Evolutionary conservation across 257 asterid species (phyloP), one percentile per base, ranked within the genome.

Genomic region (Handroanthus guayacan): DNA sequence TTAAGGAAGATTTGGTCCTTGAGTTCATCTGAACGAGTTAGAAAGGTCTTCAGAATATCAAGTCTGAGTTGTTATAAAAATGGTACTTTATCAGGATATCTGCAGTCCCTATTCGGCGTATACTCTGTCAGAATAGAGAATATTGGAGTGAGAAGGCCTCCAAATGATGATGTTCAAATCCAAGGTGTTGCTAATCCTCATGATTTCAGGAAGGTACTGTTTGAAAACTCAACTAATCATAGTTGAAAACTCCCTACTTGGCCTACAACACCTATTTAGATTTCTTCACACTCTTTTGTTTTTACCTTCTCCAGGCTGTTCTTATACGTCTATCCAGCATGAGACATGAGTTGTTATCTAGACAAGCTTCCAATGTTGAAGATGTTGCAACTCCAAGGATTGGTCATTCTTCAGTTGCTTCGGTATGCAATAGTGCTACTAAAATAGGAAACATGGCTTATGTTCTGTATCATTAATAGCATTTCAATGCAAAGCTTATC

Each of bases 41-140:
- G 43, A 58, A 43, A 43, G 34, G 12, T n/a, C 43, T 57, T 57
- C 6, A 52, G 72, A 47, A n/a, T 14, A 67, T 78, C 20, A 45
- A 61, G 43, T 69, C 38, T 67, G 36, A 61, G 47, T 71, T 17
- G n/a, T 58, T 63, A n/a, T 48, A n/a, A 39, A 69, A 38, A 78
- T 51, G 71, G 41, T 44, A 54, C 17, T 31, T 66, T 82, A 52
- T 51, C 89, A 89, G 97, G 97, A 72, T 89, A 88, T 79, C 68
- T 89, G 77, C 88, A 88, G 85, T 91, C 96, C 54, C 74, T 44
- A 39, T 91, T 84, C 72, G 96, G 91, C 52, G 84, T 91, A 36
- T 88, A 87, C 84, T 89, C 97, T 4, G 67, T 89, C 65, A 79
- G 92, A 84, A 88, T 91, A 67, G 97, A 88, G 80, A 89, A 88